Conservation (phyloP, 1,284 basidiomycete species). For the Cryptococcus wingfieldii region DNA sequence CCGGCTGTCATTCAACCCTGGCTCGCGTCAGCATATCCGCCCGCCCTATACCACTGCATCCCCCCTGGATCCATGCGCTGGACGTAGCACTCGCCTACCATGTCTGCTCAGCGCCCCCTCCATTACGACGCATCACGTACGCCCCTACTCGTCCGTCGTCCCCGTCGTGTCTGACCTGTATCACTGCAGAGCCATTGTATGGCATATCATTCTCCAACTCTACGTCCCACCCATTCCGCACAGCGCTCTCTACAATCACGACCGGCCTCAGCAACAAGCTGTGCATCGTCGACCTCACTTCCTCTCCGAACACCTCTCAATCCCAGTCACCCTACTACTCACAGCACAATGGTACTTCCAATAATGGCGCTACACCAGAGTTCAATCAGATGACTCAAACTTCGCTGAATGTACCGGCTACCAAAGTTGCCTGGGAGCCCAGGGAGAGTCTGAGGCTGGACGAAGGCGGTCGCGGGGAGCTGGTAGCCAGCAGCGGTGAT, state of each 20-base stretch:
- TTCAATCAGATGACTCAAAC: conserved; percentile 34
- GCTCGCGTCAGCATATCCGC: no score
- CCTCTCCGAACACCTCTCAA: background rate
- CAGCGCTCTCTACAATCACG: conserved; percentile 40
- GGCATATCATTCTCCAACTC: conserved; percentile 46
- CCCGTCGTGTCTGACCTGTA: conserved; percentile 4
- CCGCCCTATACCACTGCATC: no score
- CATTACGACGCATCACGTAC: conserved; percentile 17
- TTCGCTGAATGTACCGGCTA: conserved; percentile 42
- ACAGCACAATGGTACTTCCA: background rate
- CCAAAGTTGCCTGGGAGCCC: conserved; percentile 49
- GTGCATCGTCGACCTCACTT: conserved; percentile 32
- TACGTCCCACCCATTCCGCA: conserved; percentile 34
- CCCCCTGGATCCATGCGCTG: no score
- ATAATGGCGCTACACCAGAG: conserved; percentile 7
- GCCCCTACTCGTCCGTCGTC: conserved; percentile 1
- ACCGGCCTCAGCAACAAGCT: conserved; percentile 44
- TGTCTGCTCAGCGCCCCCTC: conserved; percentile 27
- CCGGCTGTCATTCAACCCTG: no score
- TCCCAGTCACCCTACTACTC: conserved; percentile 6
- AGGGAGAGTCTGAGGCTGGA: conserved; percentile 24
- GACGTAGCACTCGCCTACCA: conserved; percentile 1
- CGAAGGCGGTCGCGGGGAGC: conserved; percentile 53
- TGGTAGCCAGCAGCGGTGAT: conserved; percentile 86
- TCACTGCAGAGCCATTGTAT: conserved; percentile 41